Conservation (phyloP, 352 stramenopile genomes). For the Pythium phragmiticola region DNA sequence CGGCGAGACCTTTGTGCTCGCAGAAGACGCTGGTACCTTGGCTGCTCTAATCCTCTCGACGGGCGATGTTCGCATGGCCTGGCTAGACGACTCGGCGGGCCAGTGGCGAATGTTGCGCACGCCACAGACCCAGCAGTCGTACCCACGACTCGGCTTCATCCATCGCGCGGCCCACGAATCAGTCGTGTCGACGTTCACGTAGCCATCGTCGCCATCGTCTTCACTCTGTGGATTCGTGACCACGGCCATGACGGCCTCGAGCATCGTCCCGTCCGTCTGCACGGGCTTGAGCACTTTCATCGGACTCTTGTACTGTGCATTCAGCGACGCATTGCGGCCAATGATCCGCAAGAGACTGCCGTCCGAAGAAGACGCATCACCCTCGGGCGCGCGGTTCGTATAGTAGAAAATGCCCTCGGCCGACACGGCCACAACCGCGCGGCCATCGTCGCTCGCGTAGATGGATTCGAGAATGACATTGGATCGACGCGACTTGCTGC, state of each 20-base stretch:
- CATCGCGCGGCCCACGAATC: conserved; percentile 63
- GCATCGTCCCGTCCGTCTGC: conserved; percentile 2
- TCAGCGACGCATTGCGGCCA: conserved; percentile 63
- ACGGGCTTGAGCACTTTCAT: conserved; percentile 72
- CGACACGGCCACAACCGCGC: conserved; percentile 56
- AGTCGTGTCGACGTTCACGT: conserved; percentile 73
- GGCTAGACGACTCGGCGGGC: conserved; percentile 20
- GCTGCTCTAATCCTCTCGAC: background rate
- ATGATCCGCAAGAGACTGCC: conserved; percentile 51
- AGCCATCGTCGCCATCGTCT: conserved; percentile 50
- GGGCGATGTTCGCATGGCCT: conserved; percentile 6
- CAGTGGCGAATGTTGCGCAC: conserved; percentile 74
- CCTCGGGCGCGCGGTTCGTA: conserved; percentile 34
- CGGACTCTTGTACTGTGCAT: conserved; percentile 59
- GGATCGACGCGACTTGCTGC: conserved; percentile 64
- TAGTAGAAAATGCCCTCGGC: conserved; percentile 79
- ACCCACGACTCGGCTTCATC: conserved; percentile 59
- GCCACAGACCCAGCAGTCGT: conserved; percentile 76
- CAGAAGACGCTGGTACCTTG: background rate
- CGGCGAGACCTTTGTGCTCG: background rate
- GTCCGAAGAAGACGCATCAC: background rate
- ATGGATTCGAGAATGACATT: conserved; percentile 71
- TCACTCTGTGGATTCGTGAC: conserved; percentile 62
- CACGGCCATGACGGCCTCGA: conserved; percentile 65
- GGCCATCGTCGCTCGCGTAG: conserved; percentile 63